A percentile compares a stretch with the other conserved stretches of the same genome.
These are phyloP conservation scores for Dissophora globulifera DNA, from an alignment of 192 early-diverging fungal species.

Conservation along the genomic window DNA sequence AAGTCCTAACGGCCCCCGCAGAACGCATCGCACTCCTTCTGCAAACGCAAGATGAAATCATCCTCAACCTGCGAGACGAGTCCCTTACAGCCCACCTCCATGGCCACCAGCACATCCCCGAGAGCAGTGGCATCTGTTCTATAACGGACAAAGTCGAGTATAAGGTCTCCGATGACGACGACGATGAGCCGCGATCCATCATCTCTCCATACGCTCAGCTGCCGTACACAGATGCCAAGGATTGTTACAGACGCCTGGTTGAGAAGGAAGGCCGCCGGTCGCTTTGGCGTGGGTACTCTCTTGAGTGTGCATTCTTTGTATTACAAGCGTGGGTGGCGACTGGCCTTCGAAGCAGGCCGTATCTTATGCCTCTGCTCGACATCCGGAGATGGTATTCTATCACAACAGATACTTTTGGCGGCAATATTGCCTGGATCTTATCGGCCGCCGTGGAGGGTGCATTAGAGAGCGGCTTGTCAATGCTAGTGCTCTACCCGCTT, in stretches of 20 bases:
- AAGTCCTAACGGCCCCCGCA: conserved; percentile 17
- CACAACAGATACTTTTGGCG: neutral
- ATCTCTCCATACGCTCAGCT: conserved; percentile 39
- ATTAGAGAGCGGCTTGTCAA: neutral
- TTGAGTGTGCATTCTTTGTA: neutral
- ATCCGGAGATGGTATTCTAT: conserved; percentile 1
- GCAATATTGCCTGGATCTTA: conserved; percentile 22
- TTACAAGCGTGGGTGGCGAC: conserved; percentile 11
- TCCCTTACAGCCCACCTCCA: conserved; percentile 22
- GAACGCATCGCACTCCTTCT: conserved; percentile 35
- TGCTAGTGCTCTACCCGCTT: conserved; percentile 22
- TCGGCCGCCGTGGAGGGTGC: conserved; percentile 9
- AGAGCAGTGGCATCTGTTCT: neutral
- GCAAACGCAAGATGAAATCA: conserved; percentile 45
- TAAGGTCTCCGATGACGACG: too few relatives aligned
- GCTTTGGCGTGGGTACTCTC: conserved; percentile 30
- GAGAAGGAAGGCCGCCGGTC: conserved; percentile 33
- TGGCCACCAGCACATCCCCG: neutral
- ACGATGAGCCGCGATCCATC: conserved; percentile 33
- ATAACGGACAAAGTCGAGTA: too few relatives aligned
- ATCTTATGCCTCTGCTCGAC: neutral
- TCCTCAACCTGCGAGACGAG: conserved; percentile 43
- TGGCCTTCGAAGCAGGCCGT: neutral
- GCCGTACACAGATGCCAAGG: conserved; percentile 21
- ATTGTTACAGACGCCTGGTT: conserved; percentile 22